Evolutionary conservation across 1,284 basidiomycete species (phyloP), one percentile per base, ranked within the genome.

Genomic region (Ganoderma sinense): DNA sequence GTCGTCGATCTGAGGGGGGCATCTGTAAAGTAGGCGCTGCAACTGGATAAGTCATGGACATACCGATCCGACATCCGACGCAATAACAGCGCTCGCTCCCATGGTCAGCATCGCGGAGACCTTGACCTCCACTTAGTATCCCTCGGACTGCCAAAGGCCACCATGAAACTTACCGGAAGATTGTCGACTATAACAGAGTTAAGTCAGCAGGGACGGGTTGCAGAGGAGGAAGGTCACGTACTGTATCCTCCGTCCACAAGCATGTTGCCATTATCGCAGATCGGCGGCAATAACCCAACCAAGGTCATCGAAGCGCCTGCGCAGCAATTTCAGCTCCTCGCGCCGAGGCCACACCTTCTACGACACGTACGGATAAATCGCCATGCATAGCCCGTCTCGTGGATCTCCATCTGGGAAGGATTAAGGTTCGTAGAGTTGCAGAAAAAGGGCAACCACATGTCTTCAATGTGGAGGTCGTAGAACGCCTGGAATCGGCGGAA

Each of bases 391-490:
- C 97, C 97, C 6, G 94, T 95, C 71, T 97, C 94, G 78, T 99
- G 98, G 53, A 99, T 93, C 79, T 99, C 97, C 97, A 99, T 99
- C 6, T 92, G 88, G 13, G 96, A 98, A 69, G 95, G 96, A 64
- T 94, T 97, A 79, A 99, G 98, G 78, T 99, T 99, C n/a, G 98
- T 98, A 8, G 97, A 97, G 78, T 99, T 99, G 82, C 96, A 98
- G 83, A 97, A 99, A 84, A 93, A 99, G 2, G 98, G 97, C 4
- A 99, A 86, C 98, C 97, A 99, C 93, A 98, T 97, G 82, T 98
- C 96, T 83, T 99, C 97, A 66, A 99, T 98, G 80, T 98, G 96
- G 56, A 96, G 90, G 78, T 96, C 95, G 77, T 96, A 97, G 79
- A 98, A 97, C 2, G 91, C 88, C 89, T 91, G 69, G 13, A 40